A percentile compares a stretch with the other conserved stretches of the same genome.
Conservation (phyloP, 2,329 filamentous ascomycete genomes). For the Aspergillus intermedius region DNA sequence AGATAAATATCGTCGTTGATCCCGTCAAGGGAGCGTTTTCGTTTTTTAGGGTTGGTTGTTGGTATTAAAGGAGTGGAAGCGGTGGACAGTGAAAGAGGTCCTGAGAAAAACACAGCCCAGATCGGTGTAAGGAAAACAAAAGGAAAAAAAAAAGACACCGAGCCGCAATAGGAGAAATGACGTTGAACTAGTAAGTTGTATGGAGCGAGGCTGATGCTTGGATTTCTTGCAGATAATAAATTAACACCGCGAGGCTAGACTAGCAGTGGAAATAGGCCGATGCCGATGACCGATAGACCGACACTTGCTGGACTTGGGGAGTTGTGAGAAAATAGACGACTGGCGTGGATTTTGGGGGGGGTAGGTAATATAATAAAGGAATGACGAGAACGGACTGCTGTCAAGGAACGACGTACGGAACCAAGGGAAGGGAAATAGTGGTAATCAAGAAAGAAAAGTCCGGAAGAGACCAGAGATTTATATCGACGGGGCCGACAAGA, state of each 20-base stretch:
- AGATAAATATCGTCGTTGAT: constrained; percentile 1
- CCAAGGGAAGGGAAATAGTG: not conserved
- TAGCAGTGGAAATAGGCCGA: not conserved
- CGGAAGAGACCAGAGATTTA: not conserved
- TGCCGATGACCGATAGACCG: not conserved
- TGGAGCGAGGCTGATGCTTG: too few relatives aligned
- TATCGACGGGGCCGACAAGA: not conserved
- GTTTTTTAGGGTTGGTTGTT: not conserved
- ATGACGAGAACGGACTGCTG: not conserved
- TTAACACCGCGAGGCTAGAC: not conserved
- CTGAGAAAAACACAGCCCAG: not conserved
- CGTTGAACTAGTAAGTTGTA: not conserved
- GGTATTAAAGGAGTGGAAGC: not conserved
- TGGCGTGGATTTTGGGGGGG: not conserved
- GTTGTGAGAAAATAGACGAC: not conserved
- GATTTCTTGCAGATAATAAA: too few relatives aligned
- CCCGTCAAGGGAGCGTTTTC: constrained; percentile 2
- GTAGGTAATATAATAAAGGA: not conserved
- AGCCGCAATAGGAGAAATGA: not conserved
- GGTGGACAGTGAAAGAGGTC: too few relatives aligned
- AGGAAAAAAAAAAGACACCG: not conserved
- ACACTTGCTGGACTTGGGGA: not conserved
- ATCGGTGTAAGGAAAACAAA: not conserved
- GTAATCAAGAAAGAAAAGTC: not conserved
- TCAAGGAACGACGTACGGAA: not conserved